Evolutionary conservation across 768 basidiomycete species (phyloP), one percentile per base, ranked within the genome.

Genomic region (Kwoniella heveanensis): DNA sequence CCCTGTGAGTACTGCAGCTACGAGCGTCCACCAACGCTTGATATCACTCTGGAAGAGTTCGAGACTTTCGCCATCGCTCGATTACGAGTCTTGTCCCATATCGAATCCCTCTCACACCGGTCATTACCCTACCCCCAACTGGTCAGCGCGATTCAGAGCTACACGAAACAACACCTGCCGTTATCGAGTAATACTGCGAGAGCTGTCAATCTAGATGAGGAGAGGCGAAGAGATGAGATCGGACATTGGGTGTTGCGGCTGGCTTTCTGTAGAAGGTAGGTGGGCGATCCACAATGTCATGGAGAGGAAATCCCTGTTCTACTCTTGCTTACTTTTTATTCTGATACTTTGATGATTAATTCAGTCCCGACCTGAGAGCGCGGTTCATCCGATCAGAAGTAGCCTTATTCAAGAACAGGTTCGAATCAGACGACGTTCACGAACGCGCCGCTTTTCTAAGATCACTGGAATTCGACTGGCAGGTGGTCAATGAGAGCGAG

Each of bases 261-360:
- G 44, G 94, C 96, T 6, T 98, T 99, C 80, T 96, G 94, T 81
- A 87, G 92, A 60, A 92, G 92, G 94, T 98, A 81, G 77, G 93
- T 87, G n/a, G n/a, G n/a, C n/a, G n/a, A n/a, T n/a, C n/a, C n/a
- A n/a, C n/a, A n/a, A n/a, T n/a, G n/a, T n/a, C 22, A 26, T 25
- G 51, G 27, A 26, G n/a, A 24, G 27, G 22, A 19, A 8, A 7
- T 26, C 27, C 17, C n/a, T 27, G n/a, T n/a, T n/a, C n/a, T n/a
- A n/a, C n/a, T n/a, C n/a, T 24, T 26, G 24, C n/a, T 22, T 5
- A 25, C 50, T n/a, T n/a, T n/a, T n/a, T n/a, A n/a, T n/a, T n/a
- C n/a, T n/a, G n/a, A n/a, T n/a, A n/a, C n/a, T n/a, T n/a, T n/a
- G n/a, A n/a, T n/a, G n/a, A n/a, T n/a, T n/a, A n/a, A n/a, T n/a